Evolutionary conservation across 441 rosid species (phyloP), one percentile per base, ranked within the genome.

Genomic region (Arabidopsis hybrid): DNA sequence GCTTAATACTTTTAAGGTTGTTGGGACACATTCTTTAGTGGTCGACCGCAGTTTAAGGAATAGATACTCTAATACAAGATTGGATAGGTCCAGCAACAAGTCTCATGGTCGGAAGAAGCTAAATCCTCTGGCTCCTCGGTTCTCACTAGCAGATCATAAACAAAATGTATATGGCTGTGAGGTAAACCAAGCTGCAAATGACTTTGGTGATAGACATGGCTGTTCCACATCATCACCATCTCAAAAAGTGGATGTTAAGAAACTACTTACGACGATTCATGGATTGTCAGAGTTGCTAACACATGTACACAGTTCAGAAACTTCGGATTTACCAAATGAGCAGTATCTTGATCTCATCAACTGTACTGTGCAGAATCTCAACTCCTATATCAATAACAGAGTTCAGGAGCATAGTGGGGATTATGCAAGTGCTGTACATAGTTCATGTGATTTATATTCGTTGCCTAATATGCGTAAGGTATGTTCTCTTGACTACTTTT

Each of bases 261-360:
- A 60, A 63, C 47, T 81, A 53, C 76, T 85, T 66, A 81, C 73
- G 34, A 77, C 85, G 21, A 76, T 87, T 65, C 80, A 76, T 65
- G 75, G 74, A 51, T 60, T 87, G 66, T 87, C 89, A 29, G 77
- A 82, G 81, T 74, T 83, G 79, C 85, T 87, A 55, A 17, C 69
- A 53, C 62, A 62, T 60, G 59, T 61, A 21, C 77, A 76, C 31
- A 67, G 78, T 78, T 74, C 83, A 79, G 78, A 76, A 72, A 72
- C 68, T 81, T 68, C 67, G 60, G 78, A 72, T 72, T 75, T 77
- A 64, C 42, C 79, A 73, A 75, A 67, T 71, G 81, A 72, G 77
- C 74, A 75, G 60, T 81, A 81, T 45, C 67, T 58, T 81, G 83
- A 63, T 74, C 81, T 70, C 46, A 43, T 84, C 68, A 73, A 49